Base-by-base conservation (phyloP, 1,284 basidiomycete genomes). In the Trichosporon faecale region DNA sequence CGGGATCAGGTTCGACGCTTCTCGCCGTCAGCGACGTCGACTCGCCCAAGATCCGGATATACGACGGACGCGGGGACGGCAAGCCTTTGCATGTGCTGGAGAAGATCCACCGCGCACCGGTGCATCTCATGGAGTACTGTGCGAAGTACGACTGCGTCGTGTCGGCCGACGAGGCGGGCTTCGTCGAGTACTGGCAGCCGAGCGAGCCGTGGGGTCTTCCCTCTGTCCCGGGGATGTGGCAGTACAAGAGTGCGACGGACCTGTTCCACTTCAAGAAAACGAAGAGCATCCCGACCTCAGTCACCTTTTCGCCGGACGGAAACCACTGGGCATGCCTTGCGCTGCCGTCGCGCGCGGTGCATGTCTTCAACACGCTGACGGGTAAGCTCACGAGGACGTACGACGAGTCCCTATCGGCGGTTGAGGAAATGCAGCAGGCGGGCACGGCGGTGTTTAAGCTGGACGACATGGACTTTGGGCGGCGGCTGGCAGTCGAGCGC, bases 401-500 rank as follows among this genome's bases (percentile, higher is more conserved):
- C 80, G 96, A 99, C 76, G 97, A 99, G 83, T 95, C 93, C 0
- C 86, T 99, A 0, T 85, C 88, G 3, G 95, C 96, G 0, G 91
- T 95, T 37, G 92, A 95, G 78, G 95, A 98, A 81, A 98, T 98
- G 95, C 94, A 96, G 80, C 94, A 95, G 81, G 93, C 93, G 0
- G 94, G 93, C 1, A 95, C 94, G 7, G 90, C 93, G 0, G 88
- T 94, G 21, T 93, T 91, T 84, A 91, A 90, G 78, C 89, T 99
- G 11, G 97, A 99, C 73, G 95, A 98, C 82, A 99, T 99, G 96
- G 97, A 99, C 81, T 98, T 99, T 79, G 96, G 97, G n/a, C 87
- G 97, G 69, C 87, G 97, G 11, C 86, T 99, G 64, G 97, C 97
- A 0, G 86, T 91, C 16, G 97, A 99, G 83, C 88, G 93, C 71